Evolutionary conservation across 139 green algal genomes (phyloP).

Genomic region (Gonium pectorale): DNA sequence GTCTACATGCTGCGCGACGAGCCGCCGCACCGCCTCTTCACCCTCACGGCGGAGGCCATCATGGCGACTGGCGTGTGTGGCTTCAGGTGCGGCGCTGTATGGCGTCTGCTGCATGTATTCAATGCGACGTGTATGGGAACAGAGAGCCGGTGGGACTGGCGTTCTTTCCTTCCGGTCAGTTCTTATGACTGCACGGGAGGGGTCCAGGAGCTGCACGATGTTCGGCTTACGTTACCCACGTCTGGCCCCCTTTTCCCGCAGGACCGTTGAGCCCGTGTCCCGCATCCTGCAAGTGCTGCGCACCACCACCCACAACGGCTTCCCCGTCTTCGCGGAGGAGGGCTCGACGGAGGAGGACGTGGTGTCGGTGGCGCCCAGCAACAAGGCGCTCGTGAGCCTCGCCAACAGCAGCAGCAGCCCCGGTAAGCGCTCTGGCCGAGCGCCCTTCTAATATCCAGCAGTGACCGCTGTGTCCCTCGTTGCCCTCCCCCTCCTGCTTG

Average conservation of each 20-base stretch:
- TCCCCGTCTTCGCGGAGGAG: conserved; percentile 79
- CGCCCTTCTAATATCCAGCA: background rate
- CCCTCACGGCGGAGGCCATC: conserved; percentile 67
- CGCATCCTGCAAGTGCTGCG: conserved; percentile 76
- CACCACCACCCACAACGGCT: conserved; percentile 87
- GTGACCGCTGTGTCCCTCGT: no score
- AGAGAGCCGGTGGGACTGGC: no score
- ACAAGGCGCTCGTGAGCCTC: background rate
- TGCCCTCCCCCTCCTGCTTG: no score
- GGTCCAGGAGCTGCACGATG: no score
- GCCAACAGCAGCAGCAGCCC: conserved; percentile 29
- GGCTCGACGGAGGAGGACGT: conserved; percentile 1
- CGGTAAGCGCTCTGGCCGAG: background rate
- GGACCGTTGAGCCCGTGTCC: conserved; percentile 69
- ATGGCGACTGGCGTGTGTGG: conserved; percentile 79
- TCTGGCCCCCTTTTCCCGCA: no score
- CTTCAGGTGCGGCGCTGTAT: conserved; percentile 55
- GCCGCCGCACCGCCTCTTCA: conserved; percentile 78
- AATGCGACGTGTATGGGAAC: no score
- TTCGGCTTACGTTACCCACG: no score
- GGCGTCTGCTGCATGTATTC: no score
- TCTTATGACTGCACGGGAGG: no score
- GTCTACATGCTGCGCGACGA: conserved; percentile 85
- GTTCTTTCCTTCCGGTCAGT: no score
- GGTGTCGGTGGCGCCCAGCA: conserved; percentile 5